Conservation (phyloP, 129 eudicot genomes). For the Chrysanthemum seticuspe region DNA sequence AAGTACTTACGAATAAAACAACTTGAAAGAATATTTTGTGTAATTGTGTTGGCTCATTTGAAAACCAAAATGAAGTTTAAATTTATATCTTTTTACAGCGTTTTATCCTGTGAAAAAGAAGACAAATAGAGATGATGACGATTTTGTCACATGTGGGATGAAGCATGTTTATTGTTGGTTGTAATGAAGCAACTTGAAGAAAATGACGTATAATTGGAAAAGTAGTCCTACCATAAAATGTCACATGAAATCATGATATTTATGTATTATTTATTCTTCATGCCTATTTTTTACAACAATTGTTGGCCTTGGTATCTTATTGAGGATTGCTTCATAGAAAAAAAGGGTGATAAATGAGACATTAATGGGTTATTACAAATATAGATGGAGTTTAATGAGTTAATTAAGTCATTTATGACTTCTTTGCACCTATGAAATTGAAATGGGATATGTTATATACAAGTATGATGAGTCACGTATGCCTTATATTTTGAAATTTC, state of each 20-base stretch:
- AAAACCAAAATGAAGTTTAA: not conserved
- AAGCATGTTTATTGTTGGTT: slow-evolving; percentile 8
- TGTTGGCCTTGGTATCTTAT: no score
- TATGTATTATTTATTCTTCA: slow-evolving; percentile 17
- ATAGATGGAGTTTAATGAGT: slow-evolving; percentile 9
- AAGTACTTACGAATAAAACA: not conserved
- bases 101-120: not conserved
- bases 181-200: slow-evolving; percentile 14
- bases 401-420: slow-evolving; percentile 11
- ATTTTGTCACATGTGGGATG: slow-evolving; percentile 6
- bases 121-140: slow-evolving; percentile 1
- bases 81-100: not conserved
- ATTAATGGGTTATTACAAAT: slow-evolving; percentile 5
- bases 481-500: not conserved
- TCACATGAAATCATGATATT: not conserved
- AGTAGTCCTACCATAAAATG: slow-evolving; percentile 9
- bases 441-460: no score
- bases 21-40: not conserved
- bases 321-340: not conserved
- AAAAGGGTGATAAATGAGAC: not conserved
- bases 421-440: slow-evolving; percentile 2
- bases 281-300: slow-evolving; percentile 9
- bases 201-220: slow-evolving; percentile 22
- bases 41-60: not conserved
- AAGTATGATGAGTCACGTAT: no score